phyloP scores from a whole-genome alignment of 2,329 filamentous ascomycete species.

The Dactylellina drechsleri region DNA sequence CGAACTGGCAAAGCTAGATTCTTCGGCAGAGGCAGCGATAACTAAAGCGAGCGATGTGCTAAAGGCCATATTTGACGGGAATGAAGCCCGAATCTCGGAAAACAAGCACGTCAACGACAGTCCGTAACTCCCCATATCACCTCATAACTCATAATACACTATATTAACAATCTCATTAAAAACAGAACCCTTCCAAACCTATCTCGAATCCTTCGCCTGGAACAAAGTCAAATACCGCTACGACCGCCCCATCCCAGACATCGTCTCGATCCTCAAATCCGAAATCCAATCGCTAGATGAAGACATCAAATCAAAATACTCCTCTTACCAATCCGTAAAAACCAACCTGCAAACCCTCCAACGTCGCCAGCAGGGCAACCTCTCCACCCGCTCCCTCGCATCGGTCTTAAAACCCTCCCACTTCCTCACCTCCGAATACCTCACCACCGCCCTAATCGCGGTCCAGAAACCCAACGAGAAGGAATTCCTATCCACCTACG shows the following conservation, averaged over 20 bases:
- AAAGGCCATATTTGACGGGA: conserved; percentile 81
- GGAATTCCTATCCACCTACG: conserved; percentile 89
- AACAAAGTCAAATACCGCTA: conserved; percentile 97
- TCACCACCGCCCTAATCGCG: conserved; percentile 93
- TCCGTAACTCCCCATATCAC: conserved; percentile 64
- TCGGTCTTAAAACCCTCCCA: conserved; percentile 83
- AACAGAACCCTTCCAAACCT: conserved; percentile 92
- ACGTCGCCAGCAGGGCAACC: conserved; percentile 85
- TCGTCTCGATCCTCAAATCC: conserved; percentile 83
- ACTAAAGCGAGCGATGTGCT: conserved; percentile 88
- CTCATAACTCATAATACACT: conserved; percentile 1
- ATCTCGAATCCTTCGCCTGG: conserved; percentile 88
- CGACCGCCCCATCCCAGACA: conserved; percentile 86
- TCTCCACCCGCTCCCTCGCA: conserved; percentile 92
- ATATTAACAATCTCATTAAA: conserved; percentile 34
- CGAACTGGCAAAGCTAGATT: conserved; percentile 87
- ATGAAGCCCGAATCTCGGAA: conserved; percentile 81
- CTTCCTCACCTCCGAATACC: conserved; percentile 90
- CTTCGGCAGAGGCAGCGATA: conserved; percentile 81
- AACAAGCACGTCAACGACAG: conserved; percentile 96
- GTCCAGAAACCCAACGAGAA: conserved; percentile 83
- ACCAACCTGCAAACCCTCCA: conserved; percentile 82
- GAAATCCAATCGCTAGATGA: conserved; percentile 93
- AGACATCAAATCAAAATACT: conserved; percentile 93
- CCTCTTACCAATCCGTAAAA: conserved; percentile 92